Evolutionary conservation across 2,329 filamentous ascomycete species (phyloP).

Genomic region (Knufia petricola): DNA sequence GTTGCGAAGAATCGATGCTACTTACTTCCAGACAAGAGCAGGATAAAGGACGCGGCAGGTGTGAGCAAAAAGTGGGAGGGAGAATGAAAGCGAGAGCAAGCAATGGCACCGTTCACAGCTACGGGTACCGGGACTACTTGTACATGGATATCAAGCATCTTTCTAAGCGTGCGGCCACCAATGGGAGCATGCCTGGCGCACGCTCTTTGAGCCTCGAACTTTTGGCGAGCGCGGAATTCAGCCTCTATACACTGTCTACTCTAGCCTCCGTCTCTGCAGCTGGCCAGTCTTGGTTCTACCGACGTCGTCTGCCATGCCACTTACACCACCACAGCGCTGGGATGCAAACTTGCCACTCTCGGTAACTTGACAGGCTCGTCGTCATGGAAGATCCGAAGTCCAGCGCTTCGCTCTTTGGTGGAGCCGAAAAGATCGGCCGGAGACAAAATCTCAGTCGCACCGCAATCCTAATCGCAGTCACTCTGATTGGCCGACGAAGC

Average conservation of each 20-base stretch:
- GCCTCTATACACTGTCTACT: no score
- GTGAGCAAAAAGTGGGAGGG: not conserved
- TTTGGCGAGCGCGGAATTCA: no score
- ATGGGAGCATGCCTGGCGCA: not conserved
- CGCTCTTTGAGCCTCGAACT: not conserved
- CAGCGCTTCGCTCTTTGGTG: no score
- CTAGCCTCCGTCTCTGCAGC: no score
- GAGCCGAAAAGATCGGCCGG: not conserved
- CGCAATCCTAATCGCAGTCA: constrained; percentile 1
- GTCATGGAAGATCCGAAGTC: not conserved
- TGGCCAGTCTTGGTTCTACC: no score
- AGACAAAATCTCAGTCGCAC: not conserved
- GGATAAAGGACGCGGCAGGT: not conserved
- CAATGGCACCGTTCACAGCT: not conserved
- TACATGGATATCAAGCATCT: no score
- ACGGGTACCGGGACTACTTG: no score
- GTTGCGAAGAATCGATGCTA: not conserved
- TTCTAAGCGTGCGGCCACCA: not conserved
- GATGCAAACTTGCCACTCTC: no score
- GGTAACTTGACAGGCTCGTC: not conserved
- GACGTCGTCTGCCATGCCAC: no score
- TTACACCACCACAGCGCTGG: no score
- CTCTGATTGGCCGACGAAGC: not conserved
- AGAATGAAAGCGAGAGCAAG: not conserved
- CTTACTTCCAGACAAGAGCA: not conserved